phyloP scores from a whole-genome alignment of 1,284 basidiomycete species.

The Golubevia sp. region DNA sequence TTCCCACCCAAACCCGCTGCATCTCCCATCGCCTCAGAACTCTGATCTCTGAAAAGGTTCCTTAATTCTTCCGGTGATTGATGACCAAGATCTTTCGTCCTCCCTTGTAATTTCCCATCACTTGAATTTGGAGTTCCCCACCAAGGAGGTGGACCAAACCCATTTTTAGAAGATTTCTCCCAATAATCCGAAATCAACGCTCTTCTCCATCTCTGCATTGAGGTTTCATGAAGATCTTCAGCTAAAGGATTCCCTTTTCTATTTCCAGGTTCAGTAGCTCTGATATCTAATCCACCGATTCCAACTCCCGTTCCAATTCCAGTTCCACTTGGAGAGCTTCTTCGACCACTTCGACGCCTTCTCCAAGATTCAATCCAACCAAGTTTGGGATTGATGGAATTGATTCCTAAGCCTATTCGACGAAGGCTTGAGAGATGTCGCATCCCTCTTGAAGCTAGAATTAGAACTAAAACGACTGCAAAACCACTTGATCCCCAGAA shows the following conservation, averaged over 20 bases:
- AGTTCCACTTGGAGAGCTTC: too few species aligned
- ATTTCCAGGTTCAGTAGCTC: background rate
- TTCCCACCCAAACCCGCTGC: too few species aligned
- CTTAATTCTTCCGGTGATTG: too few species aligned
- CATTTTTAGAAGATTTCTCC: too few species aligned
- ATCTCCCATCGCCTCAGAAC: too few species aligned
- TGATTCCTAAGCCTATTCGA: slow-evolving; percentile 20
- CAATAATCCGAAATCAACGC: background rate
- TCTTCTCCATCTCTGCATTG: background rate
- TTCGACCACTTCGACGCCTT: background rate
- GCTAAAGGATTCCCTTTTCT: background rate
- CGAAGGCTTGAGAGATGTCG: slow-evolving; percentile 24
- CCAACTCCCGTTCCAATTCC: too few species aligned
- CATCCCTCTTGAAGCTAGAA: slow-evolving; percentile 23
- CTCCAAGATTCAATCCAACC: background rate
- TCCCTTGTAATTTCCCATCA: too few species aligned
- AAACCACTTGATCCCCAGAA: slow-evolving; percentile 12
- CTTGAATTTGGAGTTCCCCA: too few species aligned
- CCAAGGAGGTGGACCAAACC: too few species aligned
- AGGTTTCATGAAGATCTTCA: background rate
- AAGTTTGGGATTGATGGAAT: background rate
- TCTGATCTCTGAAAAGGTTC: too few species aligned
- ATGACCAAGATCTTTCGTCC: too few species aligned
- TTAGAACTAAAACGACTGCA: background rate
- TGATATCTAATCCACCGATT: background rate